Percentiles rank a stretch among this genome's conserved stretches.
phyloP scores from a whole-genome alignment of 345 rosid species.

The Acer yangbiense region DNA sequence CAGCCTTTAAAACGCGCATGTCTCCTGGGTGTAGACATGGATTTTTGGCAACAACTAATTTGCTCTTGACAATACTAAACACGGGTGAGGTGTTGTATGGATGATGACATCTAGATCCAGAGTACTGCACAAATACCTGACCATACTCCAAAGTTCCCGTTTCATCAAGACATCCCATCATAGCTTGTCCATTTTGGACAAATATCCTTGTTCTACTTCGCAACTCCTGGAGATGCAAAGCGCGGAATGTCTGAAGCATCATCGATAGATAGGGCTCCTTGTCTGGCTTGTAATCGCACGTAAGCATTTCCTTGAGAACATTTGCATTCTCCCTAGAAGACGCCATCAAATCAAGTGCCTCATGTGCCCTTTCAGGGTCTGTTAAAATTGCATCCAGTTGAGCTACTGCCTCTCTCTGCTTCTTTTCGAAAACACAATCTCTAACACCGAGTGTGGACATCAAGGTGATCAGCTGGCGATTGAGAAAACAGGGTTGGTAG shows the following conservation, averaged over 20 bases:
- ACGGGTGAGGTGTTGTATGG: background rate
- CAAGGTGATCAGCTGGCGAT: conserved; percentile 49
- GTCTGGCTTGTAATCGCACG: conserved; percentile 46
- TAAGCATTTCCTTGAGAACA: conserved; percentile 44
- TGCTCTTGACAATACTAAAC: conserved; percentile 23
- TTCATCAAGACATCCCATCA: conserved; percentile 55
- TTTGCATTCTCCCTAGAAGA: conserved; percentile 40
- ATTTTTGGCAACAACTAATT: conserved; percentile 45
- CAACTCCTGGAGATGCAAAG: conserved; percentile 43
- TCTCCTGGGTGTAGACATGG: conserved; percentile 59
- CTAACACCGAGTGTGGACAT: conserved; percentile 47
- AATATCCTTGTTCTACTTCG: no score
- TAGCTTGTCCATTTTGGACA: no score
- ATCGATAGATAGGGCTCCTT: conserved; percentile 49
- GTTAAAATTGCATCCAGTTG: conserved; percentile 41
- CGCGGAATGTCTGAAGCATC: conserved; percentile 53
- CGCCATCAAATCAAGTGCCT: conserved; percentile 42
- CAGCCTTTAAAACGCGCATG: conserved; percentile 42
- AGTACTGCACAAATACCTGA: conserved; percentile 47
- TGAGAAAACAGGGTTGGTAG: conserved; percentile 46
- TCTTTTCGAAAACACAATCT: conserved; percentile 38
- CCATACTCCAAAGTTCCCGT: conserved; percentile 42
- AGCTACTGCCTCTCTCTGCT: conserved; percentile 37
- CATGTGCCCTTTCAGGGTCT: conserved; percentile 37
- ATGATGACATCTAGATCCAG: conserved; percentile 17